phyloP scores from a whole-genome alignment of 2,329 filamentous ascomycete species.

The Pseudogymnoascus sp. region DNA sequence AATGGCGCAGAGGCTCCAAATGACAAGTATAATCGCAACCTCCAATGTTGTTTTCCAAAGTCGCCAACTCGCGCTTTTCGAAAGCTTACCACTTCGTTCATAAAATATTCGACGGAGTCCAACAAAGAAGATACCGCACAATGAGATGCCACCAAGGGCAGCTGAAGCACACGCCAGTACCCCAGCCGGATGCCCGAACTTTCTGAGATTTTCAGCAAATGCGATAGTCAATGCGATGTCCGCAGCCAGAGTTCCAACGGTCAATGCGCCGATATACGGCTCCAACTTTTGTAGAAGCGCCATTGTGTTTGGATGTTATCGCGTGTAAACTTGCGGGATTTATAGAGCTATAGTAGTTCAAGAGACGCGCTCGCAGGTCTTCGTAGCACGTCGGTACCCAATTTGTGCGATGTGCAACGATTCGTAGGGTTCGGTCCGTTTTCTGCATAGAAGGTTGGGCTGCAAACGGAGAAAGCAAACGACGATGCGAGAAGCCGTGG shows the following conservation, averaged over 20 bases:
- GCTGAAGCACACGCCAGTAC: conserved; percentile 23
- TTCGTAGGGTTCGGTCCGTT: background rate
- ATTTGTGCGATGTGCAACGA: background rate
- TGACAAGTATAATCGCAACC: conserved; percentile 21
- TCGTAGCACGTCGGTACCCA: background rate
- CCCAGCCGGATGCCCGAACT: conserved; percentile 13
- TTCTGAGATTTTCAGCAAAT: conserved; percentile 21
- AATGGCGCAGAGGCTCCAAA: conserved; percentile 21
- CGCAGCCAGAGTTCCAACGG: conserved; percentile 22
- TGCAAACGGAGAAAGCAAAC: background rate
- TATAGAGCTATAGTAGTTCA: background rate
- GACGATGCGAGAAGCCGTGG: background rate
- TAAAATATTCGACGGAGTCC: conserved; percentile 23
- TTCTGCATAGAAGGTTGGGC: background rate
- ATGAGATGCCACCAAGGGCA: conserved; percentile 18
- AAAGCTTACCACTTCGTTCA: conserved; percentile 22
- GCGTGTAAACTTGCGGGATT: background rate
- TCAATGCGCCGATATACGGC: conserved; percentile 21
- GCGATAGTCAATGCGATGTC: conserved; percentile 26
- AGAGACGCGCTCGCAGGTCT: background rate
- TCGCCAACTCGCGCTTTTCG: conserved; percentile 22
- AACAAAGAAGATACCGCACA: conserved; percentile 18
- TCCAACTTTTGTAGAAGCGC: background rate
- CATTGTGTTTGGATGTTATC: background rate
- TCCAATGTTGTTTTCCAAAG: conserved; percentile 24